Conservation (phyloP, 805 yeast species). For the Danielia oregonensis region DNA sequence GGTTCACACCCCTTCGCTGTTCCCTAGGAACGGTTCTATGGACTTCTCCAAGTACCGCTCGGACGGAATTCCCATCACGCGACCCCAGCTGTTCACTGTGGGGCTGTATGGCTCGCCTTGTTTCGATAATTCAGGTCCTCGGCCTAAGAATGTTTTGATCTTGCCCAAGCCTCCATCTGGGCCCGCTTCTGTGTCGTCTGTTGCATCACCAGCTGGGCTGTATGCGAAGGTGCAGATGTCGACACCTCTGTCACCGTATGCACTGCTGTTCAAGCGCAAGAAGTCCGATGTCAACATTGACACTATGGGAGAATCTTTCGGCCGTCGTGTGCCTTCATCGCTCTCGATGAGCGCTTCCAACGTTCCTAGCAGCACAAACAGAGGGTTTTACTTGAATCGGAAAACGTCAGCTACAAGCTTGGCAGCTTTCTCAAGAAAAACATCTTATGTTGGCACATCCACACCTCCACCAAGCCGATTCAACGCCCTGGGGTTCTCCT, state of each 20-base stretch:
- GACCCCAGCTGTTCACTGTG: constrained; percentile 6
- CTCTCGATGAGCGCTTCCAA: constrained; percentile 12
- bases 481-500: constrained; percentile 19
- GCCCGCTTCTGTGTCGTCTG: constrained; percentile 5
- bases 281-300: constrained; percentile 34
- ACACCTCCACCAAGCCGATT: constrained; percentile 20
- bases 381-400: constrained; percentile 17
- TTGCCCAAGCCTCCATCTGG: constrained; percentile 34
- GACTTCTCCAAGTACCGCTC: constrained; percentile 5
- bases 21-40: constrained; percentile 1
- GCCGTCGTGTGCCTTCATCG: constrained; percentile 17
- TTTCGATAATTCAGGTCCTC: constrained; percentile 10
- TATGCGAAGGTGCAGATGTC: constrained; percentile 4
- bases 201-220: constrained; percentile 1
- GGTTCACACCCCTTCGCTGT: neutral
- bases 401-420: constrained; percentile 16
- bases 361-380: constrained; percentile 5
- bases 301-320: constrained; percentile 18
- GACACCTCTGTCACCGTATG: constrained; percentile 15
- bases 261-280: constrained; percentile 39
- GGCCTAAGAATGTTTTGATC: constrained; percentile 38
- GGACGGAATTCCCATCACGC: constrained; percentile 7
- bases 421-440: constrained; percentile 4
- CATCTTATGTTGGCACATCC: constrained; percentile 5
- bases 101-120: constrained; percentile 6